Evolutionary conservation across 2,329 filamentous ascomycete species (phyloP).

Genomic region (Golovinomyces cichoracearum): DNA sequence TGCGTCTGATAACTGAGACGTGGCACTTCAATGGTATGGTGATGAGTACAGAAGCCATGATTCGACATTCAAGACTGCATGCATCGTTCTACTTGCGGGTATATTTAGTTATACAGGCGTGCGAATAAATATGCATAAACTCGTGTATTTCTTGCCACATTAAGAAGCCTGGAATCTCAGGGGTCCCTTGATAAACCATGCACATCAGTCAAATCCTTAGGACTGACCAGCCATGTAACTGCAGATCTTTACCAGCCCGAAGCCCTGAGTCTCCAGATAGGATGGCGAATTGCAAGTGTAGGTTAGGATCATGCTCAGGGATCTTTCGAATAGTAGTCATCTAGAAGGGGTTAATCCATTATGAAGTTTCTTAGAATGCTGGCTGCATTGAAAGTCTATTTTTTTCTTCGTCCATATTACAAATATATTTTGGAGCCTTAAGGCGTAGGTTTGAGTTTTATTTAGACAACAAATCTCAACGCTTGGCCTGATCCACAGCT

Average conservation of each 20-base stretch:
- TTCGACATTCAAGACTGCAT: neutral
- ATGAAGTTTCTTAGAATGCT: neutral
- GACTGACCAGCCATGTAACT: neutral
- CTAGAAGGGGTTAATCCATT: neutral
- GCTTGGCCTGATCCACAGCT: too few relatives aligned
- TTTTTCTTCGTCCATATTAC: too few relatives aligned
- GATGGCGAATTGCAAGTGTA: neutral
- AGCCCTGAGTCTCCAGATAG: neutral
- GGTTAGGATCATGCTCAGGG: neutral
- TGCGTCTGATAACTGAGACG: neutral
- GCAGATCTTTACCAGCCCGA: neutral
- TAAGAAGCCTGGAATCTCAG: neutral
- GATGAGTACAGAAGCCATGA: neutral
- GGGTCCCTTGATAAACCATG: neutral
- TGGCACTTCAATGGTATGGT: neutral
- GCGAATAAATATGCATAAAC: neutral
- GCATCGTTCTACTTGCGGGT: neutral
- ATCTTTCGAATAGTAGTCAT: neutral
- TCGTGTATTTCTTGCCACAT: neutral
- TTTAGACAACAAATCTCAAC: neutral
- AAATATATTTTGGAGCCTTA: too few relatives aligned
- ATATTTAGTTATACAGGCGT: neutral
- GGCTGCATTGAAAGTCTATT: too few relatives aligned
- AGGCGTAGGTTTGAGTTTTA: neutral
- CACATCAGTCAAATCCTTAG: neutral